Evolutionary conservation across 306 rosid species (phyloP), one percentile per base, ranked within the genome.

Genomic region (Trifolium subterraneum): DNA sequence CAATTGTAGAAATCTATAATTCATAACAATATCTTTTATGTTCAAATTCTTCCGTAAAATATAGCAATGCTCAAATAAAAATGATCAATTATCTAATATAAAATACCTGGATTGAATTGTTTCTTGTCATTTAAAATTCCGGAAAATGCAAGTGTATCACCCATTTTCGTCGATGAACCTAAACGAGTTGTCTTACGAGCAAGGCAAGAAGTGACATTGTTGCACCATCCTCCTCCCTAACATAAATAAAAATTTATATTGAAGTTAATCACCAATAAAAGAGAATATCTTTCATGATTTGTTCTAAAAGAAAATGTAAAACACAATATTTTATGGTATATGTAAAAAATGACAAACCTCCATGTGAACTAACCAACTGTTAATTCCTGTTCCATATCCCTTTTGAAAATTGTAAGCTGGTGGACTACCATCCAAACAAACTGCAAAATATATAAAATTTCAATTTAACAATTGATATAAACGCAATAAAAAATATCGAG

Each of bases 221-320:
- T 83, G 85, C 98, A 94, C 98, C 98, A 94, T 75, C 90, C 97
- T 60, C 98, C 98, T 74, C 98, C 98, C 98, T 94, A 69, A 78
- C 72, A 36, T 62, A 74, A 76, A 68, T 38, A 25, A 65, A 64
- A 31, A 3, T 33, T 45, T 64, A 77, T 71, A 71, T 31, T 50
- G 6, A 78, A 39, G 45, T 41, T 74, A 64, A 79, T 38, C 51
- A 39, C 6, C 56, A 68, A 45, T 56, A 15, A 33, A 74, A 62
- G 18, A 13, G 25, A 15, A 38, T n/a, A n/a, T 19, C 73, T 38
- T 55, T 48, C 31, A 19, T 68, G 38, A 13, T 45, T 67, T 68
- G 27, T 66, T 14, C 15, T 55, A 9, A 63, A 63, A 56, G 5
- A 52, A 15, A 62, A 5, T 6, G 45, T 16, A 33, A 33, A 62